A percentile compares a stretch with the other conserved stretches of the same genome.
Evolutionary conservation across 257 asterid genomes (phyloP).

Genomic region (Anisodus acutangulus): DNA sequence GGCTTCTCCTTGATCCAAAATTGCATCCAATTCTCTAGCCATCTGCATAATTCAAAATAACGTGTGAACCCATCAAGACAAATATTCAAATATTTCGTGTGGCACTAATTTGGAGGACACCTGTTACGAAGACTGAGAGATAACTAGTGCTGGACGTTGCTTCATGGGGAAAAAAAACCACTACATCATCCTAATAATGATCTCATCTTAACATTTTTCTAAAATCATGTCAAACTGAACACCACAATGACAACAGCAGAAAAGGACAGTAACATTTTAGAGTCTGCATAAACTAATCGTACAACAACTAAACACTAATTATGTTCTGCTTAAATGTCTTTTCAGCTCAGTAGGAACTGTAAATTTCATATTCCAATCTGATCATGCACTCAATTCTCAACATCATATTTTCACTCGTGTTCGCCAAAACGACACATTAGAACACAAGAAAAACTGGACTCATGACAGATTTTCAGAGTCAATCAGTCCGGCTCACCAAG

Average conservation of each 20-base stretch:
- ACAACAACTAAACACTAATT: background rate
- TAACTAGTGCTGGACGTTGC: background rate
- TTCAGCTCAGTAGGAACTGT: background rate
- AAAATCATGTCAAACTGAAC: background rate
- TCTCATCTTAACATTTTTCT: background rate
- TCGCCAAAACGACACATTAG: background rate
- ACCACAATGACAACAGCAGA: background rate
- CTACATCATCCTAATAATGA: background rate
- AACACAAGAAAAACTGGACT: background rate
- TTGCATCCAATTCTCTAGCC: conserved; percentile 91
- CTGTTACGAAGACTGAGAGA: background rate
- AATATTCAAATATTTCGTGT: background rate
- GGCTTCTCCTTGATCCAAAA: conserved; percentile 84
- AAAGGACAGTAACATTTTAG: background rate
- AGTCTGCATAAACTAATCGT: background rate
- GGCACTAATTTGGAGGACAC: background rate
- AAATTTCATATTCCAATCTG: background rate
- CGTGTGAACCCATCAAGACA: background rate
- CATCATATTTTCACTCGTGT: background rate
- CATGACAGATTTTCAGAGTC: background rate
- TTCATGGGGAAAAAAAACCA: background rate
- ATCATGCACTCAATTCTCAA: background rate
- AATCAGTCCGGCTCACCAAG: background rate
- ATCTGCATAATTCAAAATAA: conserved; percentile 57
- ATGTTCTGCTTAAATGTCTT: background rate